Conservation (phyloP, 257 asterid genomes). For the Gardenia jasminoides region DNA sequence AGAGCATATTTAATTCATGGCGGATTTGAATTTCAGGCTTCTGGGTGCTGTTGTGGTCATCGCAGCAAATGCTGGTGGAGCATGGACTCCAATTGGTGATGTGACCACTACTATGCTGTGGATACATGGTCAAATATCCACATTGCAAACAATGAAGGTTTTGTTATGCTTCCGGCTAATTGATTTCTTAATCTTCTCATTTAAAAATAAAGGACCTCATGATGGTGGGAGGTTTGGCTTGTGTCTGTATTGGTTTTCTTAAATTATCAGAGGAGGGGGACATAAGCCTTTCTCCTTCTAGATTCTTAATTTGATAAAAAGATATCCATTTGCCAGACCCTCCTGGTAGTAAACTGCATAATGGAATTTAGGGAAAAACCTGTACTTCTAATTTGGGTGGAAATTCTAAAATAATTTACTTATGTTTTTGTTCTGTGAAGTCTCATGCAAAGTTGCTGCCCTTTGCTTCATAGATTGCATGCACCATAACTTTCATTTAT, state of each 20-base stretch:
- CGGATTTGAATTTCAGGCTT: slow-evolving; percentile 55
- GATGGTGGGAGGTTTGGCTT: not conserved
- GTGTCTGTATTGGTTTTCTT: not conserved
- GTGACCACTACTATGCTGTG: slow-evolving; percentile 98
- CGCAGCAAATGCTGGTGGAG: slow-evolving; percentile 99
- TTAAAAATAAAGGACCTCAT: not conserved
- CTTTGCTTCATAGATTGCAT: not conserved
- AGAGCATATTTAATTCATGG: slow-evolving; percentile 9
- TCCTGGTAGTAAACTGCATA: not conserved
- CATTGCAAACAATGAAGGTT: slow-evolving; percentile 93
- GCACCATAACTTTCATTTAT: slow-evolving; percentile 14
- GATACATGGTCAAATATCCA: slow-evolving; percentile 97
- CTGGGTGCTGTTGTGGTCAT: slow-evolving; percentile 93
- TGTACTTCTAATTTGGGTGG: not conserved
- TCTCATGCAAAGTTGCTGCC: not conserved
- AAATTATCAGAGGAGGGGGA: not conserved
- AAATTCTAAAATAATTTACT: not conserved
- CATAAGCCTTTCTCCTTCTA: not conserved
- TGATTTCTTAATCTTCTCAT: not conserved
- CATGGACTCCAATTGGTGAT: slow-evolving; percentile 99
- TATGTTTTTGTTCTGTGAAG: not conserved
- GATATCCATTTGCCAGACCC: not conserved
- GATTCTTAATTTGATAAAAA: not conserved
- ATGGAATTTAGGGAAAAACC: not conserved
- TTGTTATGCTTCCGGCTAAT: slow-evolving; percentile 17